These are phyloP conservation scores for Spencermartinsiella ligniputridi DNA, from an alignment of 1,139 yeast species.

Conservation along the genomic window DNA sequence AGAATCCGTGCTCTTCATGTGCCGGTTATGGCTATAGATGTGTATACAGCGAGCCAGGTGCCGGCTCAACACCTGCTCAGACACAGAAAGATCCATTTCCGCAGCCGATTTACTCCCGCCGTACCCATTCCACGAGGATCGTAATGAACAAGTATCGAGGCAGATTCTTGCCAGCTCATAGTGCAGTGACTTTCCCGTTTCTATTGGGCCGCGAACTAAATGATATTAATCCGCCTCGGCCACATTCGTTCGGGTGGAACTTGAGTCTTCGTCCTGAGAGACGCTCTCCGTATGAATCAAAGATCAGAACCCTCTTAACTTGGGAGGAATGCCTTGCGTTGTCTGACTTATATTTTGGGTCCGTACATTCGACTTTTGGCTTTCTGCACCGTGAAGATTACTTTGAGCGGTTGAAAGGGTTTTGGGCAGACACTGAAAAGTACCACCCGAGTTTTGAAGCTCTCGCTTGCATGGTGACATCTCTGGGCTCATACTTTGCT, in stretches of 20 bases:
- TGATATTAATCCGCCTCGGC: neutral
- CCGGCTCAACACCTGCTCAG: neutral
- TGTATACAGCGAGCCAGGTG: neutral
- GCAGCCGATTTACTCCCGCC: neutral
- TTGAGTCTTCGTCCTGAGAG: neutral
- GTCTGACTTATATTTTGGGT: neutral
- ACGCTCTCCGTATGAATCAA: neutral
- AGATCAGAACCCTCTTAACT: neutral
- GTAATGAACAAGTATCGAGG: neutral
- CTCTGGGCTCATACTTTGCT: neutral
- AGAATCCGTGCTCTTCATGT: neutral
- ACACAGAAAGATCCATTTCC: neutral
- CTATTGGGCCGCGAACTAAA: neutral
- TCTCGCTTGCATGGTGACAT: neutral
- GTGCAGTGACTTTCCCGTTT: neutral
- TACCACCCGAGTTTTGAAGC: slow-evolving; percentile 1
- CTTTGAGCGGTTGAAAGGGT: neutral
- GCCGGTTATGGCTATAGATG: neutral
- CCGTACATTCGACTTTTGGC: neutral
- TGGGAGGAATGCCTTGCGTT: neutral
- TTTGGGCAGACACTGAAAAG: neutral
- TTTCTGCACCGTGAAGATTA: neutral
- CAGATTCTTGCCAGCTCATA: neutral
- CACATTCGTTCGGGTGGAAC: slow-evolving; percentile 3
- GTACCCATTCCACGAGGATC: neutral